Percentiles rank a stretch among this genome's conserved stretches.
Conservation (phyloP, 2,329 filamentous ascomycete genomes). For the Xenoacremonium recifei region DNA sequence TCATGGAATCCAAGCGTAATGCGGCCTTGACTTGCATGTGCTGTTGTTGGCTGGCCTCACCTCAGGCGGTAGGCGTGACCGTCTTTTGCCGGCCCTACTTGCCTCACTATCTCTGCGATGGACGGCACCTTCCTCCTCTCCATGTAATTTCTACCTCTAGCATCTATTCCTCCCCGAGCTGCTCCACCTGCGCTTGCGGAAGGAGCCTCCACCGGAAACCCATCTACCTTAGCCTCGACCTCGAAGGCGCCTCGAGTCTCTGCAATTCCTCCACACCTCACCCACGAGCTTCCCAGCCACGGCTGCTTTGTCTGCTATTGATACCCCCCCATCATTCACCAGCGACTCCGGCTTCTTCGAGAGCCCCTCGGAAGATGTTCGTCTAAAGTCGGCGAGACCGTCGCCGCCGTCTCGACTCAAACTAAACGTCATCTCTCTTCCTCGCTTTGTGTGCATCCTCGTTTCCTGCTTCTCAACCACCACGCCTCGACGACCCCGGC, state of each 20-base stretch:
- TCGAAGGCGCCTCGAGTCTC: conserved; percentile 2
- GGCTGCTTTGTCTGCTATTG: conserved; percentile 6
- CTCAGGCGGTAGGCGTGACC: too few relatives aligned
- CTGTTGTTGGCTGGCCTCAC: too few relatives aligned
- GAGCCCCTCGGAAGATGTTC: conserved; percentile 18
- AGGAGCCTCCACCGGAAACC: conserved; percentile 2
- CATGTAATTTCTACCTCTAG: too few relatives aligned
- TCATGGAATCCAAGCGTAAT: too few relatives aligned
- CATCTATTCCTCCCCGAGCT: too few relatives aligned
- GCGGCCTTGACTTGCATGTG: too few relatives aligned
- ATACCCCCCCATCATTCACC: conserved; percentile 11
- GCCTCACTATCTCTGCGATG: too few relatives aligned
- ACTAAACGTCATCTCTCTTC: conserved; percentile 29
- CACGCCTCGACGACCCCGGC: conserved; percentile 20
- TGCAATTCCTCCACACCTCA: background rate
- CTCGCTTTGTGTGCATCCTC: too few relatives aligned
- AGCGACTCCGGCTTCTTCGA: background rate
- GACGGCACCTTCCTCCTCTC: too few relatives aligned
- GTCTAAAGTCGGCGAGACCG: conserved; percentile 21
- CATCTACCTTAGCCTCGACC: background rate
- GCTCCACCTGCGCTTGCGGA: too few relatives aligned
- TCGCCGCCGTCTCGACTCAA: conserved; percentile 24
- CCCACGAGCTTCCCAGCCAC: conserved; percentile 7
- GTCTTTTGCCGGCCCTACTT: too few relatives aligned
- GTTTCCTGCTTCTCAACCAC: too few relatives aligned